Evolutionary conservation across 441 rosid species (phyloP).

Genomic region (Gossypium gossypioides): DNA sequence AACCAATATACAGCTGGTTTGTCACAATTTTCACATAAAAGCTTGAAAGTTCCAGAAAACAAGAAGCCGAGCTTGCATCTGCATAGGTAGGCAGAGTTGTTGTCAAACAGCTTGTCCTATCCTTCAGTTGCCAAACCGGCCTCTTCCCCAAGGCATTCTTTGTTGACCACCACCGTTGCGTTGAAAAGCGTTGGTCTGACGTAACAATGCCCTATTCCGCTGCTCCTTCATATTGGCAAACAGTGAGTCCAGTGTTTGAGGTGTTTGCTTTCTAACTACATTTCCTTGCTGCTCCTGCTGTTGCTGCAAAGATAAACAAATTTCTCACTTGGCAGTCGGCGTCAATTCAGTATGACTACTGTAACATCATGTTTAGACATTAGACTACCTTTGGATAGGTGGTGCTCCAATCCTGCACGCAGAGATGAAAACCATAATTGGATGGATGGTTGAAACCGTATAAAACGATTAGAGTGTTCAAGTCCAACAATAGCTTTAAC

Average conservation of each 20-base stretch:
- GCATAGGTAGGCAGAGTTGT: too few relatives aligned
- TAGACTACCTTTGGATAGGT: slow-evolving; percentile 42
- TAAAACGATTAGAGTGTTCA: not conserved
- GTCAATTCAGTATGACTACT: not conserved
- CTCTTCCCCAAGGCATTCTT: slow-evolving; percentile 50
- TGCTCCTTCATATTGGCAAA: slow-evolving; percentile 76
- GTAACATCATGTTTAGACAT: not conserved
- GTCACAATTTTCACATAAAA: too few relatives aligned
- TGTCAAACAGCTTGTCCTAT: too few relatives aligned
- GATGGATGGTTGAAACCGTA: slow-evolving; percentile 4
- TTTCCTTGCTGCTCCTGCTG: slow-evolving; percentile 20
- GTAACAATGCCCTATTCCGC: slow-evolving; percentile 39
- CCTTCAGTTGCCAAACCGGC: slow-evolving; percentile 26
- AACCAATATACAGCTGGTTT: too few relatives aligned
- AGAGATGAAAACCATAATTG: slow-evolving; percentile 6
- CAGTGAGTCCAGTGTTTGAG: slow-evolving; percentile 69
- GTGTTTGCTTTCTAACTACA: slow-evolving; percentile 36
- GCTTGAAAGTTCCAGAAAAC: too few relatives aligned
- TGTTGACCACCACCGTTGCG: slow-evolving; percentile 22
- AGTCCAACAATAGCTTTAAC: not conserved
- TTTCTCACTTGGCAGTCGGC: slow-evolving; percentile 5
- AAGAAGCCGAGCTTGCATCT: too few relatives aligned
- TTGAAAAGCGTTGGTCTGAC: slow-evolving; percentile 23
- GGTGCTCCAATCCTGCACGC: slow-evolving; percentile 47
- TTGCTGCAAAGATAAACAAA: slow-evolving; percentile 8